phyloP scores from a whole-genome alignment of 768 basidiomycete species.

The Kwoniella botswanensis region DNA sequence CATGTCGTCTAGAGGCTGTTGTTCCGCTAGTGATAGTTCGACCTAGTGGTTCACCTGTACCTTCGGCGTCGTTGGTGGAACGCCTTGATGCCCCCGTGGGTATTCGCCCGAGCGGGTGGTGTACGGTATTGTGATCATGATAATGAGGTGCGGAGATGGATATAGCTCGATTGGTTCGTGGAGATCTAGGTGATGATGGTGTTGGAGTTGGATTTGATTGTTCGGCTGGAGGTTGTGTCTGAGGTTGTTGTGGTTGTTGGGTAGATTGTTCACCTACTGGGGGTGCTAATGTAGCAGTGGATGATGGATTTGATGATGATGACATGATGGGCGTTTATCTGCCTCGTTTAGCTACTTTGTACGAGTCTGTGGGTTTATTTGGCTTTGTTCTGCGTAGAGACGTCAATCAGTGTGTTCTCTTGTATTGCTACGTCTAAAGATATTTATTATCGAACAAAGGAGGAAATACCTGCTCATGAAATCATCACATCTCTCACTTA shows the following conservation, averaged over 20 bases:
- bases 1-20: constrained; percentile 9
- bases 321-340: not conserved
- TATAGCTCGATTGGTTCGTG: constrained; percentile 1
- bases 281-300: not conserved
- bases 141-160: constrained; percentile 8
- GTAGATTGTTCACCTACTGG: not conserved
- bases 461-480: not conserved
- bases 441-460: not conserved
- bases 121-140: constrained; percentile 7
- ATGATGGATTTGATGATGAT: not conserved
- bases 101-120: not conserved
- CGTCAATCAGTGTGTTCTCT: not conserved
- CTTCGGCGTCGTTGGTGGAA: not conserved
- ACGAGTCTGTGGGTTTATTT: not conserved
- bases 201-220: not conserved
- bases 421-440: not conserved
- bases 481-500: not conserved
- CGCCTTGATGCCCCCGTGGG: not conserved
- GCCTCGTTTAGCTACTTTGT: not conserved
- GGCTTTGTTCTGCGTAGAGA: not conserved
- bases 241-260: not conserved
- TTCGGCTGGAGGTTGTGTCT: not conserved
- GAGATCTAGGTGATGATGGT: not conserved
- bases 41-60: not conserved
- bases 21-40: constrained; percentile 7